Evolutionary conservation across 345 rosid genomes (phyloP).

Genomic region (Salix koriyanagi): DNA sequence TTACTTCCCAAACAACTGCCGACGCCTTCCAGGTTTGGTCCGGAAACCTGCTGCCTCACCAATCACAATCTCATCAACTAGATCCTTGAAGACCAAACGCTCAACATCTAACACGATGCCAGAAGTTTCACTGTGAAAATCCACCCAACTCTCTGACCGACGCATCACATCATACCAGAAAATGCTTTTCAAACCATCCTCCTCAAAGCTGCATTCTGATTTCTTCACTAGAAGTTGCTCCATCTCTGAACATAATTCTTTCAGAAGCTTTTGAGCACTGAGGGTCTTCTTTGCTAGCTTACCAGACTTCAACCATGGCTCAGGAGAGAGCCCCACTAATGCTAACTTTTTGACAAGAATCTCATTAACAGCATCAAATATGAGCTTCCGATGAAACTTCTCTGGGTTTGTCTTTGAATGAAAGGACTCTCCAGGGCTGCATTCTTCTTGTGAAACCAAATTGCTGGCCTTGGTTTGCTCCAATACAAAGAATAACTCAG

Average conservation of each 20-base stretch:
- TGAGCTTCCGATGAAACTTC: constrained; percentile 67
- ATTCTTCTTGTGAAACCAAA: constrained; percentile 44
- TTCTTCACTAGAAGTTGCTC: constrained; percentile 56
- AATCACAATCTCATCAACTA: constrained; percentile 64
- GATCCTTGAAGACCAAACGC: constrained; percentile 74
- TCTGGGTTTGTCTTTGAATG: constrained; percentile 37
- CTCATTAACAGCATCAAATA: constrained; percentile 84
- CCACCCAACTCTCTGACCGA: constrained; percentile 64
- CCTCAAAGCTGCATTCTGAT: constrained; percentile 38
- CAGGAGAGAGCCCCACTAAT: constrained; percentile 30
- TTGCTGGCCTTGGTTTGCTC: constrained; percentile 79
- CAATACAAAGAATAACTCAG: constrained; percentile 76
- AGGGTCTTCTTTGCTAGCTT: constrained; percentile 51
- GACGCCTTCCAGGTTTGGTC: constrained; percentile 44
- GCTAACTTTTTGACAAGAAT: constrained; percentile 64
- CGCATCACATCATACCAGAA: constrained; percentile 63
- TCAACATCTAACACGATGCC: constrained; percentile 71
- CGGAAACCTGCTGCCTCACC: constrained; percentile 42
- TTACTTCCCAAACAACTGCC: constrained; percentile 56
- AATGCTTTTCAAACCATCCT: constrained; percentile 48
- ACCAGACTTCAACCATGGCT: constrained; percentile 49
- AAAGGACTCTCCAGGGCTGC: constrained; percentile 22
- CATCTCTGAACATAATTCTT: constrained; percentile 62
- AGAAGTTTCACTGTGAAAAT: constrained; percentile 46
- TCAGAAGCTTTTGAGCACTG: constrained; percentile 73